phyloP scores from a whole-genome alignment of 2,329 filamentous ascomycete species.

The Fusarium buharicum region DNA sequence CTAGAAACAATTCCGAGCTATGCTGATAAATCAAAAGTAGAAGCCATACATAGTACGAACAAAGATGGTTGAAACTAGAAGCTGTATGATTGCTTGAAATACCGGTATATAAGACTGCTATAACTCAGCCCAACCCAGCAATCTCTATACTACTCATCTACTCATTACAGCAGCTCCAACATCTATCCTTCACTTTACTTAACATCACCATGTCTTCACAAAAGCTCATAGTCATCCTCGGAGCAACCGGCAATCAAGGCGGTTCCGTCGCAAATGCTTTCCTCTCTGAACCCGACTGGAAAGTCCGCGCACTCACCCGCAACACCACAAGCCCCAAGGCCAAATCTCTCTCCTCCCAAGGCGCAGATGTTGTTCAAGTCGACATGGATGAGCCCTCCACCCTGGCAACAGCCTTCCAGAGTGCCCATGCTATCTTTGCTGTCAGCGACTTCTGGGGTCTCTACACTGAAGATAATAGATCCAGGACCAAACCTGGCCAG shows the following conservation, averaged over 20 bases:
- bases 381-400: constrained; percentile 11
- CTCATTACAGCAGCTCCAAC: not conserved
- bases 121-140: not conserved
- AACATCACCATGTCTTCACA: constrained; percentile 10
- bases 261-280: constrained; percentile 22
- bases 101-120: constrained; percentile 4
- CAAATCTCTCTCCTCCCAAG: constrained; percentile 8
- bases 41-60: not conserved
- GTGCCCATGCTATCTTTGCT: constrained; percentile 39
- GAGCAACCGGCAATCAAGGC: constrained; percentile 37
- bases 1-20: not conserved
- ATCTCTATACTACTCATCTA: too few species aligned
- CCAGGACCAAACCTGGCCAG: constrained; percentile 24
- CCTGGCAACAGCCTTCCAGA: not conserved
- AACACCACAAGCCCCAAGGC: constrained; percentile 23
- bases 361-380: constrained; percentile 17
- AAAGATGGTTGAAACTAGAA: not conserved
- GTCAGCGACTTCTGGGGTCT: constrained; percentile 47
- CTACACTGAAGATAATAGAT: constrained; percentile 13
- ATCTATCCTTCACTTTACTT: not conserved
- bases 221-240: constrained; percentile 30
- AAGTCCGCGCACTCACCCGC: constrained; percentile 28
- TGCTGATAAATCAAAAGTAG: constrained; percentile 23
- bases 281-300: constrained; percentile 20
- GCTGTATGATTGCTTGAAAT: not conserved